phyloP scores from a whole-genome alignment of 768 basidiomycete species.

The Trichaptum fuscoviolaceum region DNA sequence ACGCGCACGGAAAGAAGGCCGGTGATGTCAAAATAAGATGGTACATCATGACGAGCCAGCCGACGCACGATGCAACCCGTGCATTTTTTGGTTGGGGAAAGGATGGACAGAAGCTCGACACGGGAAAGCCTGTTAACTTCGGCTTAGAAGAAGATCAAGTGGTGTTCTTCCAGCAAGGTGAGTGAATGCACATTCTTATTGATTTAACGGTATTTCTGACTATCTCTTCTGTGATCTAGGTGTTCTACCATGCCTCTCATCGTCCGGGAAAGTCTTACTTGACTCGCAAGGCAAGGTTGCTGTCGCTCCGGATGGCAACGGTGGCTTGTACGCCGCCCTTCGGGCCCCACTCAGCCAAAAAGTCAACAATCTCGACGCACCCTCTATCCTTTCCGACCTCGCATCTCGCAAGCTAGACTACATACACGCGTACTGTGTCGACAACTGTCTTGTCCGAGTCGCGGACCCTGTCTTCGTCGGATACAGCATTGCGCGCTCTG shows the following conservation, averaged over 20 bases:
- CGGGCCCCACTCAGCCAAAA: constrained; percentile 52
- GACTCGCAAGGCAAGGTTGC: constrained; percentile 74
- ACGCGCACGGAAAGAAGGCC: constrained; percentile 41
- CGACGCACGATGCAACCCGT: constrained; percentile 84
- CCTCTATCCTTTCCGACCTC: constrained; percentile 79
- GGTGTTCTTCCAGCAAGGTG: constrained; percentile 96
- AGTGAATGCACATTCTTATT: constrained; percentile 12
- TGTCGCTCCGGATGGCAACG: constrained; percentile 98
- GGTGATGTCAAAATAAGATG: constrained; percentile 79
- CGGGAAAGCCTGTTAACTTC: constrained; percentile 62
- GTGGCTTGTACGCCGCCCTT: constrained; percentile 93
- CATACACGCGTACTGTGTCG: constrained; percentile 94
- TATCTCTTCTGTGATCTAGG: constrained; percentile 43
- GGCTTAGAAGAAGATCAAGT: constrained; percentile 78
- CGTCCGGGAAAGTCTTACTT: constrained; percentile 91
- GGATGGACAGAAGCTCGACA: neutral
- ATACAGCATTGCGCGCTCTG: constrained; percentile 82
- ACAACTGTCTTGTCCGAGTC: constrained; percentile 97
- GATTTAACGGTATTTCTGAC: neutral
- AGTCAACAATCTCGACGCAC: constrained; percentile 25
- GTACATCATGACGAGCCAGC: constrained; percentile 99
- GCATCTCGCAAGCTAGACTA: constrained; percentile 71
- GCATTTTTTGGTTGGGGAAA: constrained; percentile 52
- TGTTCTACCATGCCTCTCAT: constrained; percentile 89
- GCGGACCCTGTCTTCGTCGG: constrained; percentile 98